Conservation (phyloP, 1,284 basidiomycete species). For the Fomitopsis betulina region DNA sequence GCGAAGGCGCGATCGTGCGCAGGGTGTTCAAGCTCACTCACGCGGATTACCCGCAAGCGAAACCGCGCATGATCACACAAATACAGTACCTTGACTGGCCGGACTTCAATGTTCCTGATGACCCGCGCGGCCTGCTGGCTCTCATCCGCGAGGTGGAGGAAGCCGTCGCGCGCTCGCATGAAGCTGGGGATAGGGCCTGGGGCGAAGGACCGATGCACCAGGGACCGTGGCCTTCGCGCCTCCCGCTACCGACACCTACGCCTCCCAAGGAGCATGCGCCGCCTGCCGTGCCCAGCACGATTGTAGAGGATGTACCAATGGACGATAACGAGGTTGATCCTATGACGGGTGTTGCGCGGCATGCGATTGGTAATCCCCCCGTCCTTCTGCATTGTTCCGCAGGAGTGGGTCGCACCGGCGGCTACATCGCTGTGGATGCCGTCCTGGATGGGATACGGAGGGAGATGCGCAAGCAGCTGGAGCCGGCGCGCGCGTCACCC, state of each 20-base stretch:
- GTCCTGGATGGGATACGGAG: conserved; percentile 73
- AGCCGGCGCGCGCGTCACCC: conserved; percentile 14
- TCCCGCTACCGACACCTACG: not conserved
- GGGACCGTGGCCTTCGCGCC: conserved; percentile 1
- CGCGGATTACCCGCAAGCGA: conserved; percentile 48
- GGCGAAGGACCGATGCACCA: conserved; percentile 28
- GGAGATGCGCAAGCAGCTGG: conserved; percentile 45
- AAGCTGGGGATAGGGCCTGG: conserved; percentile 34
- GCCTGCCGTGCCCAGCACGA: conserved; percentile 1
- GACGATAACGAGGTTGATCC: conserved; percentile 34
- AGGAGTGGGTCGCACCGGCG: conserved; percentile 88
- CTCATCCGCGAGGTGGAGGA: conserved; percentile 63
- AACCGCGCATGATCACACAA: conserved; percentile 65
- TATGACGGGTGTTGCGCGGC: conserved; percentile 45
- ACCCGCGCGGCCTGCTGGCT: conserved; percentile 67
- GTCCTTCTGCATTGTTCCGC: conserved; percentile 83
- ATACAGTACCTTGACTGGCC: conserved; percentile 92
- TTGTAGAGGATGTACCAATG: conserved; percentile 6
- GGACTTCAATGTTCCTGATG: conserved; percentile 89
- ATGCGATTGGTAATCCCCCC: conserved; percentile 44
- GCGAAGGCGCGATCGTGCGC: conserved; percentile 44
- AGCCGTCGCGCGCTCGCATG: conserved; percentile 49
- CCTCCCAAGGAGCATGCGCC: not conserved
- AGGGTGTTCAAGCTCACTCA: conserved; percentile 71
- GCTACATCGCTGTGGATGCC: conserved; percentile 87